These are phyloP conservation scores for Penicillium occitanis DNA, from an alignment of 2,329 filamentous ascomycete species.

Conservation along the genomic window DNA sequence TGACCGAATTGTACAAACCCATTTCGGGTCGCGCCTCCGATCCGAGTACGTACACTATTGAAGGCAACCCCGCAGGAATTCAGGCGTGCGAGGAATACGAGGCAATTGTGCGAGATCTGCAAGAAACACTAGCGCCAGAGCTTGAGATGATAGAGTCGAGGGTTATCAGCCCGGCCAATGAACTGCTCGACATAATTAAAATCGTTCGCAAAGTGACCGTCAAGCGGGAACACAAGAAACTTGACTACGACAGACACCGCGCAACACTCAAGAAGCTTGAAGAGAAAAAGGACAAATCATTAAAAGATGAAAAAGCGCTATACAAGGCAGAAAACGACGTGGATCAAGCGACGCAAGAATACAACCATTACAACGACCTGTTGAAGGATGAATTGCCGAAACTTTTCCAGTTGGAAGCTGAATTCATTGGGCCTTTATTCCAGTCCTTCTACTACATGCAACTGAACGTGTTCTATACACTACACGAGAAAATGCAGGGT, in stretches of 20 bases:
- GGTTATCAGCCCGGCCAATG: slow-evolving; percentile 87
- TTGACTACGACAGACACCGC: slow-evolving; percentile 90
- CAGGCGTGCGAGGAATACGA: slow-evolving; percentile 96
- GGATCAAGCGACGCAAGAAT: slow-evolving; percentile 90
- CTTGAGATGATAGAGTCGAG: slow-evolving; percentile 95
- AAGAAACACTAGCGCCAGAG: slow-evolving; percentile 84
- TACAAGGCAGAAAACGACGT: slow-evolving; percentile 94
- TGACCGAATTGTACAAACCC: slow-evolving; percentile 95
- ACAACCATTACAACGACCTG: slow-evolving; percentile 96
- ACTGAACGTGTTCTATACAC: slow-evolving; percentile 96
- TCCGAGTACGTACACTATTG: slow-evolving; percentile 74
- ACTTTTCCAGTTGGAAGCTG: slow-evolving; percentile 81
- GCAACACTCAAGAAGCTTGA: slow-evolving; percentile 86
- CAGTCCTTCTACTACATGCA: slow-evolving; percentile 99
- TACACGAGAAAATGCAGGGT: slow-evolving; percentile 96
- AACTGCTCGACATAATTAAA: slow-evolving; percentile 93
- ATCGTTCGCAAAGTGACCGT: slow-evolving; percentile 81
- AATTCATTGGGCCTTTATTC: slow-evolving; percentile 96
- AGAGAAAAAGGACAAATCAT: slow-evolving; percentile 93
- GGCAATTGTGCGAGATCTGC: slow-evolving; percentile 81
- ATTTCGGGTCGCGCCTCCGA: slow-evolving; percentile 96
- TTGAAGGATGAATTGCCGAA: slow-evolving; percentile 94
- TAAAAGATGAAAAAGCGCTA: slow-evolving; percentile 96
- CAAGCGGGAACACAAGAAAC: slow-evolving; percentile 95
- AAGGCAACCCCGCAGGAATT: slow-evolving; percentile 92